These are phyloP conservation scores for Lonicera japonica DNA, from an alignment of 129 eudicot species.

Conservation along the genomic window DNA sequence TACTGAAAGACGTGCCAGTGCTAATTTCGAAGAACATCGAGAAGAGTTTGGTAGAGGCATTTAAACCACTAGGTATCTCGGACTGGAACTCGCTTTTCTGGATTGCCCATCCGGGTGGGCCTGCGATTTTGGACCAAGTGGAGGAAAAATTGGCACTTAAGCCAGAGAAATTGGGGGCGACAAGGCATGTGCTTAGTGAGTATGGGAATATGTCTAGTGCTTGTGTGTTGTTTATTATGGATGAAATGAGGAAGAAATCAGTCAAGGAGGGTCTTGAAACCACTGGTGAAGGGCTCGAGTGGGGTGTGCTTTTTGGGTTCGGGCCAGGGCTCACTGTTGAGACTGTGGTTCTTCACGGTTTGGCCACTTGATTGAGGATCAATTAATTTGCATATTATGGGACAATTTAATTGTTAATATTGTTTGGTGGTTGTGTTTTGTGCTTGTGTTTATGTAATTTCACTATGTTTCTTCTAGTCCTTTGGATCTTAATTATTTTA, in stretches of 20 bases:
- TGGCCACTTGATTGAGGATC: constrained; percentile 14
- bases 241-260: constrained; percentile 57
- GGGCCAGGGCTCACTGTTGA: constrained; percentile 54
- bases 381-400: too few species aligned
- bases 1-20: constrained; percentile 42
- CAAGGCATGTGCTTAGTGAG: constrained; percentile 43
- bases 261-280: constrained; percentile 35
- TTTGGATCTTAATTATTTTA: too few species aligned
- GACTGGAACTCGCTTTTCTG: constrained; percentile 71
- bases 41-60: constrained; percentile 33
- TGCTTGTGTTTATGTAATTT: too few species aligned
- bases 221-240: constrained; percentile 49
- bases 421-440: too few species aligned
- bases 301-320: constrained; percentile 45
- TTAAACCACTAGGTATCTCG: constrained; percentile 32
- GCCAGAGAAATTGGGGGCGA: constrained; percentile 35
- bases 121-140: constrained; percentile 44
- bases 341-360: constrained; percentile 42
- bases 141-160: constrained; percentile 28
- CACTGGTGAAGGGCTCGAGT: constrained; percentile 50
- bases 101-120: constrained; percentile 59
- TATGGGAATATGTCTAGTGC: constrained; percentile 77
- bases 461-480: too few species aligned
- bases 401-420: too few species aligned
- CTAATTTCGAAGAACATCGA: constrained; percentile 39